These are phyloP conservation scores for Knoxdaviesia proteae DNA, from an alignment of 2,329 filamentous ascomycete genomes.

Conservation along the genomic window DNA sequence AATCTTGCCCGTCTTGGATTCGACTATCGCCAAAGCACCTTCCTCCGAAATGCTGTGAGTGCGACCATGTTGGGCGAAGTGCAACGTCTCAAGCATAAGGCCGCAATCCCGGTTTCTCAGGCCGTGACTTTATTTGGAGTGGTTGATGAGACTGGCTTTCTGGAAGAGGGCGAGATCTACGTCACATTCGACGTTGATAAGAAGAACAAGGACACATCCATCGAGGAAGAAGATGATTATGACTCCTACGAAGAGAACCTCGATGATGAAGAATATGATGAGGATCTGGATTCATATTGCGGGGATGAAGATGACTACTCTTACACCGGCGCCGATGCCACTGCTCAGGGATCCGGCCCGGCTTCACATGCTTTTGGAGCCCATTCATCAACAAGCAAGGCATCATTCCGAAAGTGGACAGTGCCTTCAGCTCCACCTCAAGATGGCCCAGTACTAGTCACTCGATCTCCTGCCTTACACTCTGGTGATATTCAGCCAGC, in stretches of 20 bases:
- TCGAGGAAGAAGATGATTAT: not conserved
- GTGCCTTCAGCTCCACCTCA: not conserved
- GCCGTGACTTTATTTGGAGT: conserved; percentile 65
- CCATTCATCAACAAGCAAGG: no score
- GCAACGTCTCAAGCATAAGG: conserved; percentile 56
- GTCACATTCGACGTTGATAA: conserved; percentile 27
- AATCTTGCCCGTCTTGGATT: conserved; percentile 35
- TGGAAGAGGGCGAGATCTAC: conserved; percentile 49
- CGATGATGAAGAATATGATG: not conserved
- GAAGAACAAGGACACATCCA: not conserved
- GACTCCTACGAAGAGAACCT: not conserved
- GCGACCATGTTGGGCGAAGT: conserved; percentile 49
- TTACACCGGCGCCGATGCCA: not conserved
- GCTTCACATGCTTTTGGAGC: not conserved
- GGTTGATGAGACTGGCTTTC: conserved; percentile 57
- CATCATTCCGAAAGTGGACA: no score
- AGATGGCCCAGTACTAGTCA: conserved; percentile 36
- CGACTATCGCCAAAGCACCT: conserved; percentile 45
- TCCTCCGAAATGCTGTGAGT: conserved; percentile 51
- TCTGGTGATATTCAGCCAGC: conserved; percentile 60
- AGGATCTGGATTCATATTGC: not conserved
- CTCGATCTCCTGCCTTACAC: conserved; percentile 62
- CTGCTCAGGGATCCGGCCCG: not conserved
- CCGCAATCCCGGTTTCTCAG: conserved; percentile 48
- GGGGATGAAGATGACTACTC: not conserved